Evolutionary conservation across 2,329 filamentous ascomycete genomes (phyloP).

Genomic region (Alternaria arborescens): DNA sequence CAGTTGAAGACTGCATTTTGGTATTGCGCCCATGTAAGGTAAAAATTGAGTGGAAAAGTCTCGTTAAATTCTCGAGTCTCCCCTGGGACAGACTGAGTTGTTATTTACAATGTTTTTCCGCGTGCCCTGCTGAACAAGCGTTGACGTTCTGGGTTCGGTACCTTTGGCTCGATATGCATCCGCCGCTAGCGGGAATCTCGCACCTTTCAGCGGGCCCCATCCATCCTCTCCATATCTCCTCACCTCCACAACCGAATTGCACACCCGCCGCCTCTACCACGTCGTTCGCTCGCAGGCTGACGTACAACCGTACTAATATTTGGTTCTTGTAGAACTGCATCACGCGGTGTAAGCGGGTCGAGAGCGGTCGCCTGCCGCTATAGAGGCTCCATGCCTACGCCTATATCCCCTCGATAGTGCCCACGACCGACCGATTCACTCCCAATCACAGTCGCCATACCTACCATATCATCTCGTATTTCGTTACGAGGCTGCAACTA

Average conservation of each 20-base stretch:
- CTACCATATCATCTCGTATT: background rate
- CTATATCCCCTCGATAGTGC: conserved; percentile 42
- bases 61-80: background rate
- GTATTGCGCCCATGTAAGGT: background rate
- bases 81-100: background rate
- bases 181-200: conserved; percentile 25
- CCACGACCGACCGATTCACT: conserved; percentile 26
- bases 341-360: conserved; percentile 19
- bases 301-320: background rate
- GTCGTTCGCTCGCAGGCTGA: background rate
- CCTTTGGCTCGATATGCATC: conserved; percentile 20
- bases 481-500: conserved; percentile 25
- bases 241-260: conserved; percentile 14
- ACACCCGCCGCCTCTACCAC: conserved; percentile 16
- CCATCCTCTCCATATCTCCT: conserved; percentile 27
- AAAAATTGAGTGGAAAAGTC: background rate
- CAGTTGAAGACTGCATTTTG: background rate
- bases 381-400: conserved; percentile 42
- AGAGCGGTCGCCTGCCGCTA: conserved; percentile 34
- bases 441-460: conserved; percentile 13
- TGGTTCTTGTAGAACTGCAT: background rate
- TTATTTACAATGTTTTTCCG: background rate
- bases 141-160: conserved; percentile 19
- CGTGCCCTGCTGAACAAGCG: conserved; percentile 10
- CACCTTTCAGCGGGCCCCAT: conserved; percentile 22